Evolutionary conservation across 2,329 filamentous ascomycete genomes (phyloP).

Genomic region (Diaporthe ilicicola): DNA sequence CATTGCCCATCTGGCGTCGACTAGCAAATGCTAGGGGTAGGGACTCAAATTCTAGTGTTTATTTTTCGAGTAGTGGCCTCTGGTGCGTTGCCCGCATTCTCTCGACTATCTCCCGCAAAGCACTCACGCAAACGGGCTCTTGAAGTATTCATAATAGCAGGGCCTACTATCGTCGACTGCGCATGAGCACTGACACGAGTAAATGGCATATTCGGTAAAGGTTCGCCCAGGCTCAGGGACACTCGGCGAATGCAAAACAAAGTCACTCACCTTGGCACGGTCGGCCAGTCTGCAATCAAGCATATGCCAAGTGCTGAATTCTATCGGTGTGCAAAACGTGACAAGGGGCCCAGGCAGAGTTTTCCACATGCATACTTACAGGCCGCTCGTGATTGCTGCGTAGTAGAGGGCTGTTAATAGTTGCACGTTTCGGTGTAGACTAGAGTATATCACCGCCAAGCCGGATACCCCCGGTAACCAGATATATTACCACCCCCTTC

Average conservation of each 20-base stretch:
- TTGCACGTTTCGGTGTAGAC: not conserved
- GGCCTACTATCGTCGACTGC: not conserved
- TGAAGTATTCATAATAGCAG: not conserved
- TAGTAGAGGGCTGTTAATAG: not conserved
- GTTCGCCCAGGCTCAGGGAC: too few species aligned
- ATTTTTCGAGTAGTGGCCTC: not conserved
- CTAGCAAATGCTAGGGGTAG: slow-evolving; percentile 8
- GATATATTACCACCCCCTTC: too few species aligned
- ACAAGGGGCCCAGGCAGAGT: not conserved
- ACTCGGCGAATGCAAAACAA: too few species aligned
- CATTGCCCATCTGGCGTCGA: slow-evolving; percentile 31
- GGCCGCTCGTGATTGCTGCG: not conserved
- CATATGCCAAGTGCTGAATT: not conserved
- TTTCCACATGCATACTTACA: not conserved
- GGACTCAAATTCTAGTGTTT: slow-evolving; percentile 11
- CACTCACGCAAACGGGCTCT: not conserved
- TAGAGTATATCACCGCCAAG: too few species aligned
- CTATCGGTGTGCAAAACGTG: too few species aligned
- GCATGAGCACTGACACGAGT: too few species aligned
- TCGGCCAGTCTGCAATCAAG: not conserved
- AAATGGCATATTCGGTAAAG: too few species aligned
- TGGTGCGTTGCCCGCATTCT: not conserved
- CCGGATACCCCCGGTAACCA: too few species aligned
- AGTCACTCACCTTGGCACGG: not conserved
- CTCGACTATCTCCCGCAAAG: not conserved